Base-by-base conservation (phyloP, 768 basidiomycete species). In the Macrolepiota dolichaula region DNA sequence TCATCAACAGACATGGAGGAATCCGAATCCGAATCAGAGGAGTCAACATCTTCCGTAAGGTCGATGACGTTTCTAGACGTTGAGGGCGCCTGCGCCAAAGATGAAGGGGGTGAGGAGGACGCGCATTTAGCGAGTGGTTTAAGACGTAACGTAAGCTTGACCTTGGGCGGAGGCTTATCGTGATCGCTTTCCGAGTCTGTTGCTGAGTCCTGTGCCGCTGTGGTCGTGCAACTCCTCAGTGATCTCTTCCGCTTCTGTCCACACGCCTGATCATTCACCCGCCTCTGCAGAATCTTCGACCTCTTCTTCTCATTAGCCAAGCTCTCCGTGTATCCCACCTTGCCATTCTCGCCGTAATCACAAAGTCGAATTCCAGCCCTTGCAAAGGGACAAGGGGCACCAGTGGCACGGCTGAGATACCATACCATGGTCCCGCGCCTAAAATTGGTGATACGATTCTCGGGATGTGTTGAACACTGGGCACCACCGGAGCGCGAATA, bases 371-470 rank as follows among this genome's bases (percentile, higher is more conserved):
- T 87, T n/a, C 89, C 88, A 1, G 82, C 86, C 61, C 85, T 79
- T 4, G 86, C 76, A 70, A 92, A 92, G 4, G 90, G 90, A 72
- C 90, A 92, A 0, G 86, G 84, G 5, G 85, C 81, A 53, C 91
- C 91, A 9, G 89, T 85, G 17, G 87, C 88, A 65, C 84, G 82
- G 69, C 85, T 86, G 61, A 92, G 79, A 71, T 91, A 92, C 89
- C 89, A 92, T 15, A 92, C 89, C 68, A 84, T 83, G 47, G 90
- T 92, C 32, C 91, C 91, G 37, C 86, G 81, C 59, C 90, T 80
- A 68, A 91, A 92, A 71, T 89, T 90, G 19, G 90, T 91, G 40
- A 79, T 64, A 36, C 87, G 78, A 57, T 74, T 77, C 38, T 79
- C 77, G 17, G 71, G 69, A 49, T 67, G 69, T 55, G 74, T 69